phyloP scores from a whole-genome alignment of 192 early-diverging fungal genomes.

The Coemansia sp. region DNA sequence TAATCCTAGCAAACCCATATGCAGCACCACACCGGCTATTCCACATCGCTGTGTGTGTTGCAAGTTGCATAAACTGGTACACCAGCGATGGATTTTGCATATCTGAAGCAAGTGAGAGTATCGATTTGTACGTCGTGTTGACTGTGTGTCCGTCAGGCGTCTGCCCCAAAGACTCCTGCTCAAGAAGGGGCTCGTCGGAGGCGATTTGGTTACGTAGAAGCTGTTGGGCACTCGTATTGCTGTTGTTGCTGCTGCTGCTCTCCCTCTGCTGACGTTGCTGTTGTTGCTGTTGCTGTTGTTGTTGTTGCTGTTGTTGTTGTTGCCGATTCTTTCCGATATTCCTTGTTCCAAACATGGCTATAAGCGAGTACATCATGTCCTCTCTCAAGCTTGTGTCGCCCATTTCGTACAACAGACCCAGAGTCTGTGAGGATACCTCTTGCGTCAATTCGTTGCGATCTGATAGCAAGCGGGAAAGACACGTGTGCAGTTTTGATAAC shows the following conservation, averaged over 20 bases:
- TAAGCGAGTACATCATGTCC: constrained; percentile 42
- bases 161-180: constrained; percentile 31
- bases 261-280: too few relatives aligned
- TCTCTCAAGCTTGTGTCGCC: constrained; percentile 31
- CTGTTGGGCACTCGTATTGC: constrained; percentile 10
- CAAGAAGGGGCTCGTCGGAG: constrained; percentile 37
- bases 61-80: constrained; percentile 92
- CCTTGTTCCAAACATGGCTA: constrained; percentile 27
- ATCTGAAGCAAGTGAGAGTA: constrained; percentile 87
- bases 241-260: too few relatives aligned
- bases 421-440: constrained; percentile 38
- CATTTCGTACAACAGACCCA: constrained; percentile 42
- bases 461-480: constrained; percentile 71
- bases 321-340: neutral
- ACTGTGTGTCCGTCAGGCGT: constrained; percentile 34
- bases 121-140: constrained; percentile 70
- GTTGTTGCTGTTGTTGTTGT: constrained; percentile 1
- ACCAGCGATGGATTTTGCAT: constrained; percentile 93
- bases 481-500: constrained; percentile 68
- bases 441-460: constrained; percentile 72
- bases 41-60: constrained; percentile 91
- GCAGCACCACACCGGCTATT: constrained; percentile 84
- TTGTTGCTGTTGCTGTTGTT: constrained; percentile 6
- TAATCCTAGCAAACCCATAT: constrained; percentile 82
- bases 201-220: constrained; percentile 28